phyloP scores from a whole-genome alignment of 1,284 basidiomycete species.

The Pascua guehoae region DNA sequence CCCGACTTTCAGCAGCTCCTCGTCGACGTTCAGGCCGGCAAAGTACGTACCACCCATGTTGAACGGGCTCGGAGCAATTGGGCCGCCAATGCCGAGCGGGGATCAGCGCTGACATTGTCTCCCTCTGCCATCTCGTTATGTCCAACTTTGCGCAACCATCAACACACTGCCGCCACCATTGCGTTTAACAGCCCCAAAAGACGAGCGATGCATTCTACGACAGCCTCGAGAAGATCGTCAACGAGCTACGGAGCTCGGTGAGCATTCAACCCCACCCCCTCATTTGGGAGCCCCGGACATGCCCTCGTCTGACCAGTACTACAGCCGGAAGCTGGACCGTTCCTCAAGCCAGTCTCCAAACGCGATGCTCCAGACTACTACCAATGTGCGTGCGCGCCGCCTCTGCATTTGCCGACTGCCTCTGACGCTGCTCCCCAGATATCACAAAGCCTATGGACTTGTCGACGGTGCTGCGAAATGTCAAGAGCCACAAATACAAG shows the following conservation, averaged over 20 bases:
- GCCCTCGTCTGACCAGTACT: not conserved
- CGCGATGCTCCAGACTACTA: slow-evolving; percentile 86
- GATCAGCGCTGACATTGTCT: slow-evolving; percentile 4
- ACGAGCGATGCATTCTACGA: slow-evolving; percentile 86
- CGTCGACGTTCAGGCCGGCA: slow-evolving; percentile 47
- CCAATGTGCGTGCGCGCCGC: slow-evolving; percentile 57
- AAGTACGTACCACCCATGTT: slow-evolving; percentile 38
- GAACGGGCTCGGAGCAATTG: not conserved
- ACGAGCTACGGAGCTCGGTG: slow-evolving; percentile 76
- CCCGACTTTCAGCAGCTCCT: slow-evolving; percentile 48
- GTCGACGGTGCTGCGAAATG: slow-evolving; percentile 84
- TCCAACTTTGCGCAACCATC: not conserved
- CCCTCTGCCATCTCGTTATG: not conserved
- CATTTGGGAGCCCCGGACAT: not conserved
- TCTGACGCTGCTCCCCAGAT: slow-evolving; percentile 53
- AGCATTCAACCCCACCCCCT: slow-evolving; percentile 23
- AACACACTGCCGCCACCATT: not conserved
- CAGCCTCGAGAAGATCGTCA: slow-evolving; percentile 77
- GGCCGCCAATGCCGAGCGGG: not conserved
- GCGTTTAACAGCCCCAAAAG: slow-evolving; percentile 52
- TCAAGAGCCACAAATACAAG: slow-evolving; percentile 87
- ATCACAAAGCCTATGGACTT: slow-evolving; percentile 92
- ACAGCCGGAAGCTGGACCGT: slow-evolving; percentile 80
- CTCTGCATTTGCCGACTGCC: not conserved
- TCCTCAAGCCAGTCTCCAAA: slow-evolving; percentile 81